These are phyloP conservation scores for Tuber magnatum DNA, from an alignment of 495 filamentous ascomycete genomes.

Conservation along the genomic window DNA sequence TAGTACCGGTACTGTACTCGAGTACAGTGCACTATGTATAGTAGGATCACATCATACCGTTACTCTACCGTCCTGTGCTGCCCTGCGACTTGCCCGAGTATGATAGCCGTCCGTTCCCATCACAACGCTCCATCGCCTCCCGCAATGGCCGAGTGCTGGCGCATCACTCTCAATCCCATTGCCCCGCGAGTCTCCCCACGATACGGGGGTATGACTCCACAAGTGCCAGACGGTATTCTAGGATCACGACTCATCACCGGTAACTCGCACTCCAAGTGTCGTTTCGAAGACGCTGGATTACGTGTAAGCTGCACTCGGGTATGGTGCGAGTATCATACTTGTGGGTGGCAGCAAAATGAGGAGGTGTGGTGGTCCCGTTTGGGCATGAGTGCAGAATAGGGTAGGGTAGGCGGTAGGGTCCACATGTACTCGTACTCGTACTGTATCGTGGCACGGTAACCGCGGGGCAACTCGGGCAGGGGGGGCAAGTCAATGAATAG, in stretches of 20 bases:
- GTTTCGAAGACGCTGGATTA: background rate
- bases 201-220: background rate
- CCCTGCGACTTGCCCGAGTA: no score
- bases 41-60: background rate
- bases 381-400: background rate
- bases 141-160: no score
- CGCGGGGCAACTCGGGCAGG: background rate
- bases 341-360: background rate
- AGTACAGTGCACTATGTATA: no score
- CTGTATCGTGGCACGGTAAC: no score
- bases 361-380: background rate
- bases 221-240: background rate
- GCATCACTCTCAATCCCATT: background rate
- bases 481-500: background rate
- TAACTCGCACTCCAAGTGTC: background rate
- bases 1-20: no score
- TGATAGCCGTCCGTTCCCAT: background rate
- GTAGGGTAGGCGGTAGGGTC: background rate
- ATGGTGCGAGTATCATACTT: no score
- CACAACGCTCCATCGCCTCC: background rate
- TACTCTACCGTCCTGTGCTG: background rate
- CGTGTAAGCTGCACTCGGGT: no score
- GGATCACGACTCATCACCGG: background rate
- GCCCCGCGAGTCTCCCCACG: background rate
- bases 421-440: no score